A percentile compares a stretch with the other conserved stretches of the same genome.
Conservation (phyloP, 2,329 filamentous ascomycete genomes). For the Aspergillus puulaauensis region DNA sequence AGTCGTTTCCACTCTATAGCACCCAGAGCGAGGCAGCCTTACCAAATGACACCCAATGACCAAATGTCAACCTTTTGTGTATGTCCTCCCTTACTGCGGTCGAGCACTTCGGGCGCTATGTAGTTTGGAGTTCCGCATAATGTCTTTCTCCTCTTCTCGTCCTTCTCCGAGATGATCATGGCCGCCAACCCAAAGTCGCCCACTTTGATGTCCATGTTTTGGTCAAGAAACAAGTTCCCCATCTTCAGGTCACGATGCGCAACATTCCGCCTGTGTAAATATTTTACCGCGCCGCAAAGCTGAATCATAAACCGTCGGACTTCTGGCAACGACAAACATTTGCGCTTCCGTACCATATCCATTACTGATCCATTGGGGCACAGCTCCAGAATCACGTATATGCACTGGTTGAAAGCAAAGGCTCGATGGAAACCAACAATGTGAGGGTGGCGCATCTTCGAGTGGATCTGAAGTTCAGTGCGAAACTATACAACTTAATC, state of each 20-base stretch:
- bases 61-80: constrained; percentile 98
- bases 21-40: constrained; percentile 25
- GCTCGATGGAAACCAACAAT: constrained; percentile 94
- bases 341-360: constrained; percentile 94
- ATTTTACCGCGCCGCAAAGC: constrained; percentile 95
- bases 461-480: constrained; percentile 93
- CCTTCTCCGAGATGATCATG: constrained; percentile 83
- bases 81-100: constrained; percentile 91
- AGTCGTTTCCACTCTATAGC: constrained; percentile 8
- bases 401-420: constrained; percentile 84
- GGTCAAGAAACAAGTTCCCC: constrained; percentile 94
- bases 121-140: constrained; percentile 98
- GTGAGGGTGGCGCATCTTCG: constrained; percentile 93
- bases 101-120: constrained; percentile 92
- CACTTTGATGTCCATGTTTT: constrained; percentile 95
- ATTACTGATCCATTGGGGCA: constrained; percentile 95
- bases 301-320: constrained; percentile 92
- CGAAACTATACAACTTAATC: constrained; percentile 54
- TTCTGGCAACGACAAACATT: constrained; percentile 87
- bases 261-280: constrained; percentile 92
- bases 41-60: constrained; percentile 97
- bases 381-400: constrained; percentile 90
- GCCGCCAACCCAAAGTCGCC: constrained; percentile 96
- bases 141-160: constrained; percentile 83
- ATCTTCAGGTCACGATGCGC: constrained; percentile 98